Percentiles rank a stretch among this genome's conserved stretches.
phyloP scores from a whole-genome alignment of 108 stramenopile genomes.

The Cylindrotheca closterium region DNA sequence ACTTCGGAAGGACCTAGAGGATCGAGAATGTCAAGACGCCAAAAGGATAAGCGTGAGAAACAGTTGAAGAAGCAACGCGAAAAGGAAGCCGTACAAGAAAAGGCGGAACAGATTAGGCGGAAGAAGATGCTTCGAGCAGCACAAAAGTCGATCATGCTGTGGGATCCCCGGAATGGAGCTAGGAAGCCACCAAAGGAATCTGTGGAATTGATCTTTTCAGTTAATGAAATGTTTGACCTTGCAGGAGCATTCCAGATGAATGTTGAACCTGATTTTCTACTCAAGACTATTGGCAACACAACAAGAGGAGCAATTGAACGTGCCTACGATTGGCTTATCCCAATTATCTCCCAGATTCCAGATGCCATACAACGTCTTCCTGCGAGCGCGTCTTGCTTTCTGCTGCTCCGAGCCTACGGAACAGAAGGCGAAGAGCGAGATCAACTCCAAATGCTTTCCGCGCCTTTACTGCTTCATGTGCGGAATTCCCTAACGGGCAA shows the following conservation, averaged over 20 bases:
- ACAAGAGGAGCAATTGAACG: constrained; percentile 70
- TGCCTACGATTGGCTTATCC: constrained; percentile 85
- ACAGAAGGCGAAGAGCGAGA: constrained; percentile 54
- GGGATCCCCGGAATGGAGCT: constrained; percentile 54
- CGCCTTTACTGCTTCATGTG: constrained; percentile 66
- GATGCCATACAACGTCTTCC: constrained; percentile 61
- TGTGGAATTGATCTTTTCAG: constrained; percentile 62
- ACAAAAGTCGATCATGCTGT: constrained; percentile 76
- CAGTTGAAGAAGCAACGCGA: constrained; percentile 28
- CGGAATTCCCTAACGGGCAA: constrained; percentile 55
- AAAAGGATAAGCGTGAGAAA: constrained; percentile 48
- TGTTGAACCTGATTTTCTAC: constrained; percentile 57
- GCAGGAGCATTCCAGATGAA: constrained; percentile 51
- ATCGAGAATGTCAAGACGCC: constrained; percentile 48
- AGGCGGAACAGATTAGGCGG: constrained; percentile 40
- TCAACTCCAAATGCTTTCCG: constrained; percentile 56
- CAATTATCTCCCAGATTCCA: constrained; percentile 65
- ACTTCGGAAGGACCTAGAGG: constrained; percentile 17
- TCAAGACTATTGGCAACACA: constrained; percentile 62
- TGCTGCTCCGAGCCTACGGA: constrained; percentile 70
- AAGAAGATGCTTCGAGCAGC: constrained; percentile 53
- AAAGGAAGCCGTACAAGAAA: constrained; percentile 51
- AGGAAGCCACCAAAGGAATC: constrained; percentile 78
- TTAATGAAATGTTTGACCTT: constrained; percentile 56
- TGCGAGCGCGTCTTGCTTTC: constrained; percentile 70